A percentile compares a stretch with the other conserved stretches of the same genome.
Evolutionary conservation across 2,329 filamentous ascomycete genomes (phyloP).

Genomic region (Bisporella sp.): DNA sequence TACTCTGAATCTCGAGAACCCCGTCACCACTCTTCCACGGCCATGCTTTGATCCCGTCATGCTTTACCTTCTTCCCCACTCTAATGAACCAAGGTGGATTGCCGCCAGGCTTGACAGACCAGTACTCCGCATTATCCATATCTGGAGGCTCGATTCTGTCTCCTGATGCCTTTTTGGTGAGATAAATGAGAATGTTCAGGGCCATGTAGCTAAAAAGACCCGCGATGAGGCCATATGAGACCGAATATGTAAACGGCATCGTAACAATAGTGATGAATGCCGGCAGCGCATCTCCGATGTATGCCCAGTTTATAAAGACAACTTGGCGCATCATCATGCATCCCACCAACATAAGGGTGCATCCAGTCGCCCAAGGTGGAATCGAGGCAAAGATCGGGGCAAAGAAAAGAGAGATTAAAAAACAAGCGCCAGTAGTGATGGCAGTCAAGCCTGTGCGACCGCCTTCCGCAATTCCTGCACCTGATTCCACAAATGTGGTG

Average conservation of each 20-base stretch:
- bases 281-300: constrained; percentile 68
- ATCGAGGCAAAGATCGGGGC: constrained; percentile 72
- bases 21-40: constrained; percentile 11
- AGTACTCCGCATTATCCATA: constrained; percentile 47
- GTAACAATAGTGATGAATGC: constrained; percentile 70
- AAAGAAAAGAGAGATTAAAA: constrained; percentile 67
- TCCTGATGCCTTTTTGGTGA: constrained; percentile 38
- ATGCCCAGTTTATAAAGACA: constrained; percentile 68
- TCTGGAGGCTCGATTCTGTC: constrained; percentile 44
- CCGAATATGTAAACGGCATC: constrained; percentile 74
- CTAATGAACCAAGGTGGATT: constrained; percentile 50
- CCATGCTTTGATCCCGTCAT: neutral
- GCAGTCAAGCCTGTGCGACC: constrained; percentile 67
- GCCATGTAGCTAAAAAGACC: constrained; percentile 48
- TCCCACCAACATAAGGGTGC: constrained; percentile 65
- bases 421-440: constrained; percentile 61
- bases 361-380: constrained; percentile 71
- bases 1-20: neutral
- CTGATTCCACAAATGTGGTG: constrained; percentile 70
- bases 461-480: constrained; percentile 69
- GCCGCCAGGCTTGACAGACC: constrained; percentile 42
- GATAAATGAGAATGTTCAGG: constrained; percentile 45
- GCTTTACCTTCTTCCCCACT: constrained; percentile 13
- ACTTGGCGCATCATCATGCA: constrained; percentile 74
- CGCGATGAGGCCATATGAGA: constrained; percentile 69